Base-by-base conservation (phyloP, 139 green algal species). In the Chlorella sp. region DNA sequence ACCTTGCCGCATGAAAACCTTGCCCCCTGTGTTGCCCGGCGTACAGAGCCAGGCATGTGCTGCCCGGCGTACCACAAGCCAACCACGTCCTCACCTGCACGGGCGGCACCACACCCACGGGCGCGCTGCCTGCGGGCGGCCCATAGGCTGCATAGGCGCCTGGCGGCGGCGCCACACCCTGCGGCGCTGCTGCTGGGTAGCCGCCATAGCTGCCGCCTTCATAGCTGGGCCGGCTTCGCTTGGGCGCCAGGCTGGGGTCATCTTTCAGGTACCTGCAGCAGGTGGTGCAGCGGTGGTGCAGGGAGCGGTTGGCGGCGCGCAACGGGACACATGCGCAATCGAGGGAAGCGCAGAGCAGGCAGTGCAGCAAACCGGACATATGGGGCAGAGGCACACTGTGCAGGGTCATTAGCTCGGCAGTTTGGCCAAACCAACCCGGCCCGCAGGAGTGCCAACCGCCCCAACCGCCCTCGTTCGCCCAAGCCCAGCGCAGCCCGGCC, bases 241-340 rank as follows among this genome's bases (percentile, higher is more conserved):
- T 92, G 65, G 84, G 30, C 19, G 87, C 86, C 36, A 84, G 80
- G 36, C 85, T 82, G 38, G 73, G 69, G 58, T 92, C 89, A 41
- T 94, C 91, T 70, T 93, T 93, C 68, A 96, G 88, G 89, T 95
- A 96, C 92, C 94, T 95, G 89, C 93, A 40, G 38, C 20, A 30
- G 2, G 32, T 17, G 13, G 24, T 16, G 2, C 13, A 11, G 36
- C 7, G 7, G 67, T 44, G 67, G 16, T n/a, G 70, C 38, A 76
- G 70, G 7, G n/a, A n/a, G n/a, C n/a, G n/a, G n/a, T n/a, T n/a
- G n/a, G n/a, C n/a, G n/a, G n/a, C n/a, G n/a, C n/a, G n/a, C n/a
- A n/a, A n/a, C n/a, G n/a, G n/a, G n/a, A n/a, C n/a, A n/a, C n/a
- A n/a, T n/a, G n/a, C n/a, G n/a, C n/a, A n/a, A n/a, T n/a, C n/a